Percentiles rank a stretch among this genome's conserved stretches.
These are phyloP conservation scores for Debaryomyces robertsiae DNA, from an alignment of 1,139 yeast species.

Conservation along the genomic window DNA sequence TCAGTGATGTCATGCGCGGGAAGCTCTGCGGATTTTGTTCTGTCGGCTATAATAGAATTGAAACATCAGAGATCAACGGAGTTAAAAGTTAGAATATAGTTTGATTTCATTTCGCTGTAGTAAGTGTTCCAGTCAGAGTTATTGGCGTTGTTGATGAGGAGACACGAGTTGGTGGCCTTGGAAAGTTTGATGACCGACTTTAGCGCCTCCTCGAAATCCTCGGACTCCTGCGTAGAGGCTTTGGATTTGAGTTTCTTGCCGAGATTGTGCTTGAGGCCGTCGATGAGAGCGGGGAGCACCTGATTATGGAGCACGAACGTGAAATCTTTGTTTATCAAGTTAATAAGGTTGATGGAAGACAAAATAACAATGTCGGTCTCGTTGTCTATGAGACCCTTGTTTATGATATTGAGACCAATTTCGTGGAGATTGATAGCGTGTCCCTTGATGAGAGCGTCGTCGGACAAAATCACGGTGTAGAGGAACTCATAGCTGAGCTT, in stretches of 20 bases:
- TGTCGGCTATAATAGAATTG: slow-evolving; percentile 5
- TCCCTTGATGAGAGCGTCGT: slow-evolving; percentile 23
- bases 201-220: slow-evolving; percentile 35
- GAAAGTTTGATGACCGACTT: slow-evolving; percentile 31
- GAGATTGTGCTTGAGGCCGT: slow-evolving; percentile 30
- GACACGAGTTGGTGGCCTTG: slow-evolving; percentile 22
- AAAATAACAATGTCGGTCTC: slow-evolving; percentile 44
- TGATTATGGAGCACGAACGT: slow-evolving; percentile 21
- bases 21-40: too few species aligned
- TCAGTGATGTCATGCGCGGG: slow-evolving; percentile 3
- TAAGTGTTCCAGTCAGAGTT: slow-evolving; percentile 21
- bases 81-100: slow-evolving; percentile 7
- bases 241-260: slow-evolving; percentile 41
- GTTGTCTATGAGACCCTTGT: slow-evolving; percentile 38
- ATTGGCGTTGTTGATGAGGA: slow-evolving; percentile 18
- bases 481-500: slow-evolving; percentile 74
- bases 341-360: slow-evolving; percentile 36
- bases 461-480: slow-evolving; percentile 50
- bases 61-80: slow-evolving; percentile 3
- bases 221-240: slow-evolving; percentile 48
- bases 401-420: slow-evolving; percentile 32
- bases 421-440: slow-evolving; percentile 24
- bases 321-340: slow-evolving; percentile 27
- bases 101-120: slow-evolving; percentile 14
- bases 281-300: slow-evolving; percentile 25